phyloP scores from a whole-genome alignment of 805 yeast species.

The baker's yeast (Saccharomyces cerevisiae) region DNA sequence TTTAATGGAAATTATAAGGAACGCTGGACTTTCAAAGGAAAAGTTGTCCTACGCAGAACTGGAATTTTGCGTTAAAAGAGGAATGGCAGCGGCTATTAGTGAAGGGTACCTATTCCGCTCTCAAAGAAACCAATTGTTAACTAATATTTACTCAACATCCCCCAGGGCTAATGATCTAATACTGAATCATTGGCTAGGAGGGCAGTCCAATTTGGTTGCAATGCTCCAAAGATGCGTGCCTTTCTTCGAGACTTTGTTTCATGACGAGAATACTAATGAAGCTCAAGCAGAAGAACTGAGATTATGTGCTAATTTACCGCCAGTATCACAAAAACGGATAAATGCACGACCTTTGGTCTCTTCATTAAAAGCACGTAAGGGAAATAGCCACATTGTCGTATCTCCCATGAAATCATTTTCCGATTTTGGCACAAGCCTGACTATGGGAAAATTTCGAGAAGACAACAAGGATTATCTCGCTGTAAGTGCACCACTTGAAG shows the following conservation, averaged over 20 bases:
- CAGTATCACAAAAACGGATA: not conserved
- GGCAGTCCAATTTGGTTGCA: conserved; percentile 18
- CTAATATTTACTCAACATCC: conserved; percentile 10
- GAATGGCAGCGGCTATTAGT: conserved; percentile 41
- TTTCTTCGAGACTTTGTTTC: conserved; percentile 7
- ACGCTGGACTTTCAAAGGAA: conserved; percentile 31
- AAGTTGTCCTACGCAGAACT: conserved; percentile 30
- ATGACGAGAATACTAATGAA: not conserved
- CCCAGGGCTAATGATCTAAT: conserved; percentile 18
- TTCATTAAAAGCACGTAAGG: not conserved
- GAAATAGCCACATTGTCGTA: conserved; percentile 3
- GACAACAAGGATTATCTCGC: conserved; percentile 37
- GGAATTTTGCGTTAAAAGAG: conserved; percentile 46
- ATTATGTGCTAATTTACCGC: conserved; percentile 19
- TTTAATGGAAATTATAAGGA: conserved; percentile 33
- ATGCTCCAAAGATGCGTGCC: conserved; percentile 17
- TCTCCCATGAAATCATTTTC: conserved; percentile 23
- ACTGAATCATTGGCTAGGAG: conserved; percentile 23
- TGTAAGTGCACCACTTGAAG: conserved; percentile 44
- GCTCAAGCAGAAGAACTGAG: conserved; percentile 1
- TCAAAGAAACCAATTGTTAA: conserved; percentile 10
- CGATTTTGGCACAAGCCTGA: conserved; percentile 41
- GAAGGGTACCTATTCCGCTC: conserved; percentile 31
- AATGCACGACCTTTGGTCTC: not conserved
- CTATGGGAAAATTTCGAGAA: conserved; percentile 35